Percentiles rank a stretch among this genome's conserved stretches.
These are phyloP conservation scores for Vitis amurensis DNA, from an alignment of 164 flowering plant genomes.

Conservation along the genomic window DNA sequence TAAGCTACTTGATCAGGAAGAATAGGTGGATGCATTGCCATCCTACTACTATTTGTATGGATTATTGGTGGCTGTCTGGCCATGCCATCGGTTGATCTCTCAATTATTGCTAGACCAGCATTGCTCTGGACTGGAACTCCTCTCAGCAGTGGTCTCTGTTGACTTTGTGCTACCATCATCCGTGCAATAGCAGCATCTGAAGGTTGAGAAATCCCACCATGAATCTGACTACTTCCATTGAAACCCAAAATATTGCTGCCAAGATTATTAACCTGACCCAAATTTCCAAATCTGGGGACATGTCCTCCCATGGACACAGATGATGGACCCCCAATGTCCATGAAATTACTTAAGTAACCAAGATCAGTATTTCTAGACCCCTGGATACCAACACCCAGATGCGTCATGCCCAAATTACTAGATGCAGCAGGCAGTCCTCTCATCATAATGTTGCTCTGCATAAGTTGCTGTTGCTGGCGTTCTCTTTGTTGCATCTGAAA, in stretches of 20 bases:
- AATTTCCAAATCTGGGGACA: conserved; percentile 1
- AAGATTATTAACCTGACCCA: not conserved
- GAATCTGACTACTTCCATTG: conserved; percentile 4
- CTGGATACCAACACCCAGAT: conserved; percentile 8
- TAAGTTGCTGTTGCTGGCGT: conserved; percentile 7
- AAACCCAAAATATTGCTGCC: conserved; percentile 4
- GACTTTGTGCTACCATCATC: conserved; percentile 6
- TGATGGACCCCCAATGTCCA: not conserved
- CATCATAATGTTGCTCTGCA: conserved; percentile 18
- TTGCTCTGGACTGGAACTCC: conserved; percentile 8
- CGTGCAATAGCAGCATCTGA: not conserved
- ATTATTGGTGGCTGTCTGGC: too few relatives aligned
- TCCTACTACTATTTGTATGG: too few relatives aligned
- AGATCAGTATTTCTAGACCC: conserved; percentile 18
- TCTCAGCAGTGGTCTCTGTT: conserved; percentile 5
- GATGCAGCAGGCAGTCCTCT: conserved; percentile 14
- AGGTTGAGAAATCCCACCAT: conserved; percentile 2
- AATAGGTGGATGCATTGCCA: too few relatives aligned
- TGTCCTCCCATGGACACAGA: not conserved
- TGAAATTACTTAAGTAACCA: conserved; percentile 1
- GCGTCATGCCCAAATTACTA: conserved; percentile 5
- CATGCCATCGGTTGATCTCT: too few relatives aligned
- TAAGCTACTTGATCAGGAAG: too few relatives aligned
- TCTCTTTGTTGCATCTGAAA: conserved; percentile 19
- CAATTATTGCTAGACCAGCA: not conserved